Percentiles rank a stretch among this genome's conserved stretches.
phyloP scores from a whole-genome alignment of 805 yeast genomes.

The Sungouiella blattae region DNA sequence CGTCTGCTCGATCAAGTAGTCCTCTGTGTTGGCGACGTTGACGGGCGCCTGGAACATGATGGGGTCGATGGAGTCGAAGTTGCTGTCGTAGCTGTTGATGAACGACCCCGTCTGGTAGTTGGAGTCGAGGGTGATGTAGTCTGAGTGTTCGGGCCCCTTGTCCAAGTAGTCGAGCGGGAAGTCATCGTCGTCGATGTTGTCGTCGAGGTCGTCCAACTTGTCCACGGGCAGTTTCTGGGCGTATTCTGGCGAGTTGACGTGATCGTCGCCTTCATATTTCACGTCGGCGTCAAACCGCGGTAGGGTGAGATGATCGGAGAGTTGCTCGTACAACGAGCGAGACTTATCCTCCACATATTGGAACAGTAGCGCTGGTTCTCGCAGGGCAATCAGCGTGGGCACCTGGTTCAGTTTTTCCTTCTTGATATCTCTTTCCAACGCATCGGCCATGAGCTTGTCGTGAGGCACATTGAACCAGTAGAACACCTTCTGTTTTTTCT shows the following conservation, averaged over 20 bases:
- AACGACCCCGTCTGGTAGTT: constrained; percentile 12
- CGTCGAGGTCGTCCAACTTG: constrained; percentile 33
- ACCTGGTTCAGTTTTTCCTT: constrained; percentile 60
- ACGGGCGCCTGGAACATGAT: constrained; percentile 17
- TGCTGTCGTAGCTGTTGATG: constrained; percentile 17
- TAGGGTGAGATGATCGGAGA: constrained; percentile 41
- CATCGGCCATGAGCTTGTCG: constrained; percentile 87
- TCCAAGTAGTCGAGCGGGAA: constrained; percentile 71
- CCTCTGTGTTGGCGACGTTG: constrained; percentile 41
- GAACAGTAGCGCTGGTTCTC: constrained; percentile 81
- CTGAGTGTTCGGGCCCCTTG: constrained; percentile 26
- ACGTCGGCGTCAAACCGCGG: constrained; percentile 8
- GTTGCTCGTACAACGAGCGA: constrained; percentile 51
- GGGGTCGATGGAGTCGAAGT: constrained; percentile 18
- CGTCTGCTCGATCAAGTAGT: constrained; percentile 50
- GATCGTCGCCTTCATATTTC: constrained; percentile 4
- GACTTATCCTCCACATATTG: constrained; percentile 48
- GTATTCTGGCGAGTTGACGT: constrained; percentile 1
- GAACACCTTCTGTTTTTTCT: constrained; percentile 94
- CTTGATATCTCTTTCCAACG: constrained; percentile 86
- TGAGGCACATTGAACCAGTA: constrained; percentile 97
- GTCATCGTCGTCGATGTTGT: constrained; percentile 51
- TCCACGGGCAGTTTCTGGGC: not conserved
- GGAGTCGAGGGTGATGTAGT: constrained; percentile 23
- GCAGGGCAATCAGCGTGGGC: constrained; percentile 67